These are phyloP conservation scores for Cucurbita moschata DNA, from an alignment of 306 rosid species.

Conservation along the genomic window DNA sequence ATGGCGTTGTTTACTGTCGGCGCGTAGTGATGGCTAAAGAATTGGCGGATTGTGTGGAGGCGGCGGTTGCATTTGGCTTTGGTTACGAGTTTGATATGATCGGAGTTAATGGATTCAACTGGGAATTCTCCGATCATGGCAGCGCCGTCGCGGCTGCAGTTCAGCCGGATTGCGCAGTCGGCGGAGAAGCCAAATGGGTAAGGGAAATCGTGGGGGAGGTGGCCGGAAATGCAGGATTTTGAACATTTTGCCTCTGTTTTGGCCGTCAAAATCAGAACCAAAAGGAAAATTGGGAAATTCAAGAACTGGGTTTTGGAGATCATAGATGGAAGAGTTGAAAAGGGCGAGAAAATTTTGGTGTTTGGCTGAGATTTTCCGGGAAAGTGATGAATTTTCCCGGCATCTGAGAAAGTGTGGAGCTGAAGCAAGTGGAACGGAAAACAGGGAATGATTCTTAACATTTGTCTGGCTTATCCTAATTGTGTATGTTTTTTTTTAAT, in stretches of 20 bases:
- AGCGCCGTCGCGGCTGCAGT: slow-evolving; percentile 22
- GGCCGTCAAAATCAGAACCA: slow-evolving; percentile 2
- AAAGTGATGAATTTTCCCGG: neutral
- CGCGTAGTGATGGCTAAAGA: slow-evolving; percentile 46
- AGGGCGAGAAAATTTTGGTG: neutral
- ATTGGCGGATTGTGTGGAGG: slow-evolving; percentile 15
- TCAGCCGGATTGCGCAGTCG: slow-evolving; percentile 51
- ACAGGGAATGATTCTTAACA: neutral
- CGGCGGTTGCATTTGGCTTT: slow-evolving; percentile 43
- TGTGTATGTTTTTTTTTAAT: no score
- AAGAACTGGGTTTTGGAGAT: neutral
- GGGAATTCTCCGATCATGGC: slow-evolving; percentile 44
- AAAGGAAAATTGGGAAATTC: neutral
- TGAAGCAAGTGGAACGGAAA: neutral
- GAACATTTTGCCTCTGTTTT: slow-evolving; percentile 25
- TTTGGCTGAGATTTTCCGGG: neutral
- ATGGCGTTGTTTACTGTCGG: slow-evolving; percentile 63
- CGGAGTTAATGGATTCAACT: slow-evolving; percentile 11
- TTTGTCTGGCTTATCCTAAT: neutral
- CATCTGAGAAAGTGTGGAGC: neutral
- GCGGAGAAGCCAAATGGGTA: slow-evolving; percentile 76
- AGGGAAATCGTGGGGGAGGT: neutral
- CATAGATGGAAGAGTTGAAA: slow-evolving; percentile 7
- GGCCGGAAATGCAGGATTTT: slow-evolving; percentile 31
- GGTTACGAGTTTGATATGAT: slow-evolving; percentile 33